Conservation (phyloP, 148 eudicot genomes). For the Amaranthus hypochondriacus region DNA sequence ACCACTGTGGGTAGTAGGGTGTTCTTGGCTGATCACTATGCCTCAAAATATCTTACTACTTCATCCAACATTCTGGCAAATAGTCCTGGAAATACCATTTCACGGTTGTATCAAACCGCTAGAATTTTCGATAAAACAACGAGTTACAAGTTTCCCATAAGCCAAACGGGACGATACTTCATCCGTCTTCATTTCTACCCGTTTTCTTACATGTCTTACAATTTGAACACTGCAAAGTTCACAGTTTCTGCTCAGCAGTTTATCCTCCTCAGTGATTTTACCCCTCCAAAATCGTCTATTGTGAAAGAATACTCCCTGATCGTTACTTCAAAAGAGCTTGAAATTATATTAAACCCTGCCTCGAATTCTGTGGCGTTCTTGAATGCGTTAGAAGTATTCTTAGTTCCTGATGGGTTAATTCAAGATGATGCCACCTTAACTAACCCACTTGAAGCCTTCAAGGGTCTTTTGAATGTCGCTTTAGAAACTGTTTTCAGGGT, state of each 20-base stretch:
- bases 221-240: constrained; percentile 47
- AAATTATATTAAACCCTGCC: constrained; percentile 47
- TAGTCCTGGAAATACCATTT: constrained; percentile 22
- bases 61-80: constrained; percentile 26
- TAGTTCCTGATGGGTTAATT: constrained; percentile 55
- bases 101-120: constrained; percentile 47
- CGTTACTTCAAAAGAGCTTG: constrained; percentile 46
- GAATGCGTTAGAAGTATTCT: constrained; percentile 69
- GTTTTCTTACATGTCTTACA: constrained; percentile 36
- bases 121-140: constrained; percentile 51
- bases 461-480: constrained; percentile 44
- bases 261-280: constrained; percentile 46
- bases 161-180: constrained; percentile 57
- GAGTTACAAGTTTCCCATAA: constrained; percentile 57
- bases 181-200: constrained; percentile 71
- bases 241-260: constrained; percentile 51
- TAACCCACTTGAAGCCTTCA: constrained; percentile 32
- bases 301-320: constrained; percentile 62
- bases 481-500: constrained; percentile 60
- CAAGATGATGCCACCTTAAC: constrained; percentile 45
- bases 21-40: constrained; percentile 42
- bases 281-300: constrained; percentile 28
- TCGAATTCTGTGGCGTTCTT: constrained; percentile 51
- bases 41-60: constrained; percentile 36
- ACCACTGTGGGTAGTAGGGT: constrained; percentile 36